phyloP scores from a whole-genome alignment of 768 basidiomycete genomes.

The Phaeotremella fagi region DNA sequence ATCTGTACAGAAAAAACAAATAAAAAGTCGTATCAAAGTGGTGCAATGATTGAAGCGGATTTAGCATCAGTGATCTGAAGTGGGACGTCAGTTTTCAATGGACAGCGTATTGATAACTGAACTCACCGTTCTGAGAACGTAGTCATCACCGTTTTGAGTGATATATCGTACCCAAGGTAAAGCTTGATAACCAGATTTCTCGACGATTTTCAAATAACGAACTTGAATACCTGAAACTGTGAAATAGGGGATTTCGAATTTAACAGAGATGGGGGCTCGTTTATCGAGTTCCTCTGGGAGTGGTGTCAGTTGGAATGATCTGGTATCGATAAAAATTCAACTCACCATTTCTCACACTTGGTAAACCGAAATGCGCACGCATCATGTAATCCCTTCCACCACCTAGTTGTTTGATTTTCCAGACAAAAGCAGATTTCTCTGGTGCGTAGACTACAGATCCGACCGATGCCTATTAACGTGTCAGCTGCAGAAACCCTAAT shows the following conservation, averaged over 20 bases:
- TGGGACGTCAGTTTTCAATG: neutral
- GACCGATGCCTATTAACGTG: constrained; percentile 67
- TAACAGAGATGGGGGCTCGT: constrained; percentile 90
- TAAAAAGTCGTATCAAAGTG: no score
- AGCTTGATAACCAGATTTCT: constrained; percentile 96
- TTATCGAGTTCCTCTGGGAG: constrained; percentile 67
- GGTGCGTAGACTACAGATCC: constrained; percentile 95
- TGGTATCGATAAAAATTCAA: constrained; percentile 10
- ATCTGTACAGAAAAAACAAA: no score
- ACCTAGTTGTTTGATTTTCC: constrained; percentile 98
- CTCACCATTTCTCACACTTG: constrained; percentile 84
- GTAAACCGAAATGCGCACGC: constrained; percentile 96
- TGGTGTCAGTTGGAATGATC: constrained; percentile 47
- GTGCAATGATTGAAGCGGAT: constrained; percentile 42
- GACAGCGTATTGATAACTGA: neutral
- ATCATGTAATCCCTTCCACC: constrained; percentile 95
- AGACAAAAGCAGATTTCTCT: constrained; percentile 95
- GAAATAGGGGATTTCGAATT: constrained; percentile 98
- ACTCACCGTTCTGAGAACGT: constrained; percentile 43
- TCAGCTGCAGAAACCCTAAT: no score
- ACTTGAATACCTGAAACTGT: constrained; percentile 99
- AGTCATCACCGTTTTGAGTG: constrained; percentile 55
- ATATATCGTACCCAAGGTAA: constrained; percentile 95
- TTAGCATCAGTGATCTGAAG: constrained; percentile 42
- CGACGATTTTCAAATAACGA: constrained; percentile 94